Evolutionary conservation across 176 grass and related monocot genomes (phyloP).

Genomic region (Carex myosuroides): DNA sequence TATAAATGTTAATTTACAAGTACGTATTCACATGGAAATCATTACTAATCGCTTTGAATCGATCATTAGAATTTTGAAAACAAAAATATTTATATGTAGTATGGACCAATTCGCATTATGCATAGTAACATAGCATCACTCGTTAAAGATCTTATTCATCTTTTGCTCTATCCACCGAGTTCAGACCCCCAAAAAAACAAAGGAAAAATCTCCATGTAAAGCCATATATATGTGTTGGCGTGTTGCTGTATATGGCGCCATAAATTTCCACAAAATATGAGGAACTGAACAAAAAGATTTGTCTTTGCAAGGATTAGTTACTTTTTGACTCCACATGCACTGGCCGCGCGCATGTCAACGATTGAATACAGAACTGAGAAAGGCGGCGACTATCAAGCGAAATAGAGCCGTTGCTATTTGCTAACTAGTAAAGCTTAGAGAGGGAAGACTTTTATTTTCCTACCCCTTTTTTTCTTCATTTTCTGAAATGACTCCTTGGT

Average conservation of each 20-base stretch:
- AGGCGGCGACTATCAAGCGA: background rate
- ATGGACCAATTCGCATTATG: too few relatives aligned
- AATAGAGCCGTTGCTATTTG: background rate
- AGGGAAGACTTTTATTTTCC: background rate
- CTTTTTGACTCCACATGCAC: background rate
- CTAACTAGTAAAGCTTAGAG: background rate
- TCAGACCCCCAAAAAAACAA: background rate
- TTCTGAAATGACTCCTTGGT: background rate
- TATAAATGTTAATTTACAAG: too few relatives aligned
- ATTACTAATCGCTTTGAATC: too few relatives aligned
- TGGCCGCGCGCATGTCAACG: background rate
- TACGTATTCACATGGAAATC: too few relatives aligned
- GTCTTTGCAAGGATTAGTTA: background rate
- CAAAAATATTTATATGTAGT: too few relatives aligned
- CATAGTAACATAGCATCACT: too few relatives aligned
- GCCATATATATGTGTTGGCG: too few relatives aligned
- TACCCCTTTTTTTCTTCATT: background rate
- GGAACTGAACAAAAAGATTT: background rate
- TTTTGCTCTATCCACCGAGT: background rate
- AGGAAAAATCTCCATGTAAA: background rate
- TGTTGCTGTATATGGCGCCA: background rate
- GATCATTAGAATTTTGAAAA: too few relatives aligned
- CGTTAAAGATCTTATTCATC: background rate
- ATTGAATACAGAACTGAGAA: background rate
- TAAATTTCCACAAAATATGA: constrained; percentile 13